Base-by-base conservation (phyloP, 805 yeast species). In the Candida easanensis region DNA sequence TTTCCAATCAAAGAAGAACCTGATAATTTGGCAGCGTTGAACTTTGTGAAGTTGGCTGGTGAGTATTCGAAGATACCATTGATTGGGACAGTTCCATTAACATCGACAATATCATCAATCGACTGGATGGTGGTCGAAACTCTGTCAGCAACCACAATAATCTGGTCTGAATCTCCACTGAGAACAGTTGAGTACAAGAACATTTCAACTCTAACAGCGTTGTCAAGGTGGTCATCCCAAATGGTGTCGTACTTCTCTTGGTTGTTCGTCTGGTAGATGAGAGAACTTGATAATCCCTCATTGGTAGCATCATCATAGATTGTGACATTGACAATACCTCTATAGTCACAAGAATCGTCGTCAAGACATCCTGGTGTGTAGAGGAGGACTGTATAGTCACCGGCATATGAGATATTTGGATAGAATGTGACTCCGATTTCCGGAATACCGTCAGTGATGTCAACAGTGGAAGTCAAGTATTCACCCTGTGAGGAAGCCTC, bases 1-100 rank as follows among this genome's bases (percentile, higher is more conserved):
- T 77, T 71, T 0, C 80, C 79, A 32, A 80, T 65, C 28, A 53
- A 49, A 1, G 44, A n/a, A n/a, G n/a, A n/a, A n/a, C n/a, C n/a
- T n/a, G n/a, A n/a, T n/a, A n/a, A n/a, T n/a, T n/a, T n/a, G n/a
- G n/a, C n/a, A n/a, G n/a, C n/a, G n/a, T n/a, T n/a, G 20, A 61
- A 50, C 11, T 54, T 48, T 4, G 83, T 66, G 60, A 85, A 88
- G 60, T 89, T 89, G 2, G 76, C 63, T 28, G 80, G 64, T 1
- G 88, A 80, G 62, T 83, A 93, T 64, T 91, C 97, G 57, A 91
- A 88, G 17, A 91, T 54, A 9, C 95, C 96, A 60, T 86, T 84
- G 39, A 90, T 60, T 2, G 70, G 56, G 26, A 80, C 45, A 1
- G 69, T 55, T 1, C 66, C 61, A 39, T 66, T 62, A 6, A 67